Evolutionary conservation across 2,329 filamentous ascomycete genomes (phyloP), one percentile per base, ranked within the genome.

Genomic region (Fonsecaea erecta): DNA sequence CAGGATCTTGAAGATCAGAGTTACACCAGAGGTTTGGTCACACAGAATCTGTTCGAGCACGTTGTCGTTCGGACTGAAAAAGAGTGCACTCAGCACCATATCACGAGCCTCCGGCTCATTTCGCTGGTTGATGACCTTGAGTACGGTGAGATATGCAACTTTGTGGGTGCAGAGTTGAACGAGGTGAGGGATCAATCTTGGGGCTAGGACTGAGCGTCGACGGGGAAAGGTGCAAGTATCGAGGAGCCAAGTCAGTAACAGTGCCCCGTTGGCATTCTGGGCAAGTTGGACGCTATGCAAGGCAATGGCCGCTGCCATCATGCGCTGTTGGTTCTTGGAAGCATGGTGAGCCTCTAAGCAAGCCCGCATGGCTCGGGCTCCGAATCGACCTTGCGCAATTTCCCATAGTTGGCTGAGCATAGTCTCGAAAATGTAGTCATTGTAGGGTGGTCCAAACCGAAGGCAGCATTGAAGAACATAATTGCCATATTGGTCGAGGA

Each of bases 71-170:
- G 88, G 86, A 8, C 91, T 93, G 79, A 97, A 96, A 84, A 99
- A 98, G 35, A 99, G 82, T 1, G 94, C 93, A 76, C 92, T 90
- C 46, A 98, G 83, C 43, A 99, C 92, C 54, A 87, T 90, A 74
- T 99, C 94, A 12, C 95, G 88, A 2, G 95, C 95, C 67, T 98
- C 94, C 0, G 91, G 85, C 79, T 99, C 95, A 35, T 93, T 91
- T 75, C 96, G 93, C 78, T 99, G 95, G 76, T 99, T 99, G 78
- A 99, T 96, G 57, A 98, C 93, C 82, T 99, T 99, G 64, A 99
- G 83, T 0, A 99, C 94, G 0, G 95, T 99, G 67, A 98, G 84
- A 75, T 98, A 98, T 0, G 95, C 95, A 62, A 99, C 94, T 83
- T 98, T 98, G 83, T 99, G 95, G 0, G 95, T 98, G 83, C 95